These are phyloP conservation scores for Arabis alpina DNA, from an alignment of 345 rosid species.

Conservation along the genomic window DNA sequence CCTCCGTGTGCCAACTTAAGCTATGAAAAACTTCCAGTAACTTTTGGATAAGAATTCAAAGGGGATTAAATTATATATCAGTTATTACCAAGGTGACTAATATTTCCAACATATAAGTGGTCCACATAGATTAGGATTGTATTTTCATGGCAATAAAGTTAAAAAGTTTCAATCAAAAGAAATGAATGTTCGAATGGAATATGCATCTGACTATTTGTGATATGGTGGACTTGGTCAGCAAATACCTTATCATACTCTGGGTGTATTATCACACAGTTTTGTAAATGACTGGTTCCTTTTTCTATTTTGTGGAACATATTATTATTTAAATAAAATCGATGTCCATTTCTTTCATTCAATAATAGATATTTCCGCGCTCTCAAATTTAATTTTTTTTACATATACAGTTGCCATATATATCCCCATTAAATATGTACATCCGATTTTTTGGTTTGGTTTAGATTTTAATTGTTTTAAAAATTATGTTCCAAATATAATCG, in stretches of 20 bases:
- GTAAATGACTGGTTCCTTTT: background rate
- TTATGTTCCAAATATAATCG: too few species aligned
- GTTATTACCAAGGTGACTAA: background rate
- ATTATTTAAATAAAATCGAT: too few species aligned
- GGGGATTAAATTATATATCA: background rate
- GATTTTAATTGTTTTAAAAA: too few species aligned
- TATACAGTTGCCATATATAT: too few species aligned
- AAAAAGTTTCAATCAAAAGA: slow-evolving; percentile 28
- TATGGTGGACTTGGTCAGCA: slow-evolving; percentile 41
- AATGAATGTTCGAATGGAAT: slow-evolving; percentile 32
- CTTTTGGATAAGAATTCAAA: background rate
- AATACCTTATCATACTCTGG: slow-evolving; percentile 29
- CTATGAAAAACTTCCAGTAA: background rate
- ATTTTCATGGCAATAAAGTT: slow-evolving; percentile 3
- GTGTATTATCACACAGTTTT: background rate
- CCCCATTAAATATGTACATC: too few species aligned
- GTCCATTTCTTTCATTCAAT: too few species aligned
- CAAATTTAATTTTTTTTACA: too few species aligned
- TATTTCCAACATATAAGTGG: slow-evolving; percentile 1
- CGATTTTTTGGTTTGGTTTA: too few species aligned
- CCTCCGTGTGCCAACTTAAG: background rate
- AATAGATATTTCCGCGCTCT: too few species aligned
- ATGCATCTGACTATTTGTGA: slow-evolving; percentile 14
- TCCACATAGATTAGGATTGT: background rate
- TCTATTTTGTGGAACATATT: background rate